These are phyloP conservation scores for Rhizoclosmatium sp. DNA, from an alignment of 192 early-diverging fungal species.

Conservation along the genomic window DNA sequence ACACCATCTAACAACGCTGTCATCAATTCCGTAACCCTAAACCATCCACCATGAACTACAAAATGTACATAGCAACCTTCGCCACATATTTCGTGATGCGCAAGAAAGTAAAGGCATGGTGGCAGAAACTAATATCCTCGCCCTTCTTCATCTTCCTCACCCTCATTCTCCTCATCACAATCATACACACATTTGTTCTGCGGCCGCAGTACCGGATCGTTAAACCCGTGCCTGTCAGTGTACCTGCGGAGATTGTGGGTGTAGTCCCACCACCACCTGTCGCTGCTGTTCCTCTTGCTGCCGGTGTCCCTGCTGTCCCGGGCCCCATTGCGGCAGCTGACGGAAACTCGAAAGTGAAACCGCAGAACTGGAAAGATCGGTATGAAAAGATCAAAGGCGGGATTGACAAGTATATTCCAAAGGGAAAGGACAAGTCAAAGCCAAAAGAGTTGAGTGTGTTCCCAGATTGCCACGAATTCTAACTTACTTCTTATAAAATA, in stretches of 20 bases:
- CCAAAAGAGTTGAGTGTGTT: neutral
- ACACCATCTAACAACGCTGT: neutral
- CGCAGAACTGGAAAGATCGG: neutral
- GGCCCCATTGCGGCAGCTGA: neutral
- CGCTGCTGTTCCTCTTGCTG: too few species aligned
- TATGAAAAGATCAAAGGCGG: neutral
- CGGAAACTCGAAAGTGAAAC: neutral
- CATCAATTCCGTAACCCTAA: too few species aligned
- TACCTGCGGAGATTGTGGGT: neutral
- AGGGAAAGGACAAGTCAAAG: too few species aligned
- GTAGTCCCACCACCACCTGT: too few species aligned
- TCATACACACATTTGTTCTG: slow-evolving; percentile 4
- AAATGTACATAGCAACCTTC: slow-evolving; percentile 38
- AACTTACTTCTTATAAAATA: neutral
- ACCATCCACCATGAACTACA: slow-evolving; percentile 1
- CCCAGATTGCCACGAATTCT: neutral
- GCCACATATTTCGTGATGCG: slow-evolving; percentile 37
- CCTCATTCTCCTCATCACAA: neutral
- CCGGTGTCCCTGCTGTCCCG: neutral
- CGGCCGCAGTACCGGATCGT: neutral
- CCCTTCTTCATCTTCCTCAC: slow-evolving; percentile 28
- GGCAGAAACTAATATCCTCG: slow-evolving; percentile 1
- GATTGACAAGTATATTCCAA: too few species aligned
- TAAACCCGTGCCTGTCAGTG: neutral
- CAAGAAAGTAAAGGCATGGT: slow-evolving; percentile 36